Evolutionary conservation across 176 grass and related monocot genomes (phyloP).

Genomic region (Thalia dealbata): DNA sequence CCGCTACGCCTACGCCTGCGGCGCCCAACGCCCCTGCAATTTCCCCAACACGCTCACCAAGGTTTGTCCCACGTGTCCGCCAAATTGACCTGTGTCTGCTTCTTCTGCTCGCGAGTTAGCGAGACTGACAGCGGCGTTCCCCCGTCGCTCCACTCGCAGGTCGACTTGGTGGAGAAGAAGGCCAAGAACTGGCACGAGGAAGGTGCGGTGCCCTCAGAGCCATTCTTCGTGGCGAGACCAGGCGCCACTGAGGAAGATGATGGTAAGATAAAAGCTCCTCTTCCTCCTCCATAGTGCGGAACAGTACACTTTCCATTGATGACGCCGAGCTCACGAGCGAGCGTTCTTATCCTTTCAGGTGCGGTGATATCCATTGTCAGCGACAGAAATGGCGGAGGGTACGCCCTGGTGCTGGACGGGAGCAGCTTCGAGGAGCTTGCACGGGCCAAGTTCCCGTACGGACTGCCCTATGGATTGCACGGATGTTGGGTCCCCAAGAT

Average conservation of each 20-base stretch:
- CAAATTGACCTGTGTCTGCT: too few species aligned
- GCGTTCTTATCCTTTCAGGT: slow-evolving; percentile 22
- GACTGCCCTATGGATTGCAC: slow-evolving; percentile 92
- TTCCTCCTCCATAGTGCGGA: neutral
- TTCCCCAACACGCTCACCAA: slow-evolving; percentile 99
- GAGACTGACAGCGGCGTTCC: neutral
- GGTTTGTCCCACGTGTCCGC: slow-evolving; percentile 21
- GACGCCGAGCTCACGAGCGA: too few species aligned
- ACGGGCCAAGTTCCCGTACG: slow-evolving; percentile 81
- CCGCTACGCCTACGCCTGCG: slow-evolving; percentile 81
- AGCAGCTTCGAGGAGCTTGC: slow-evolving; percentile 71
- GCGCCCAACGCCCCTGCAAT: slow-evolving; percentile 83
- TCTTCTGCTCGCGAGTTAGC: too few species aligned
- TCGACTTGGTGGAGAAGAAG: slow-evolving; percentile 70
- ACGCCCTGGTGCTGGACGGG: slow-evolving; percentile 70
- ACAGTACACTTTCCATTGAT: too few species aligned
- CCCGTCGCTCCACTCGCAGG: slow-evolving; percentile 10
- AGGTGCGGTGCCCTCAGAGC: slow-evolving; percentile 83
- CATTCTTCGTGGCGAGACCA: slow-evolving; percentile 75
- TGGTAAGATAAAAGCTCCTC: slow-evolving; percentile 33
- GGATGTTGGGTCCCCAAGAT: slow-evolving; percentile 89
- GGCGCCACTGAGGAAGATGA: slow-evolving; percentile 78
- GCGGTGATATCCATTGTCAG: slow-evolving; percentile 90
- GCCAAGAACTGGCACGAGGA: slow-evolving; percentile 93
- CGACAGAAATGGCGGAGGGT: slow-evolving; percentile 66